phyloP scores from a whole-genome alignment of 2,329 filamentous ascomycete genomes.

The Nannizziopsis barbatae region DNA sequence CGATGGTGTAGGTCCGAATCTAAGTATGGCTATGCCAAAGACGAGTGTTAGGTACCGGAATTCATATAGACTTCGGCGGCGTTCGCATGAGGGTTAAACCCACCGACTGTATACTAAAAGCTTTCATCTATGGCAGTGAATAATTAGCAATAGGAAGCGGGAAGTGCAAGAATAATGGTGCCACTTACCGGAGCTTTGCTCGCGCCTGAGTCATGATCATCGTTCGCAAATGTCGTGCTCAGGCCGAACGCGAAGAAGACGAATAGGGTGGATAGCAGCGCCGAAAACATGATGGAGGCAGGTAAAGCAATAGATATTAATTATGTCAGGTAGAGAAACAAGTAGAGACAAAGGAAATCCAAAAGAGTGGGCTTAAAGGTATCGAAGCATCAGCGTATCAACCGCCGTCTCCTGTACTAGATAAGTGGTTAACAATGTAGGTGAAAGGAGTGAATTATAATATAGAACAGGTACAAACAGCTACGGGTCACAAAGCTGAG shows the following conservation, averaged over 20 bases:
- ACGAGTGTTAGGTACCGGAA: not conserved
- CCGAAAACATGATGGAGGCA: slow-evolving; percentile 13
- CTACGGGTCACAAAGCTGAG: slow-evolving; percentile 2
- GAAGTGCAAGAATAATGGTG: not conserved
- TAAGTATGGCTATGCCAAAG: slow-evolving; percentile 63
- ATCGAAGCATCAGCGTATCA: slow-evolving; percentile 8
- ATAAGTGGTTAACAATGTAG: slow-evolving; percentile 2
- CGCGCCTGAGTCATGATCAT: slow-evolving; percentile 41
- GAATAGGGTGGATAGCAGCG: slow-evolving; percentile 15
- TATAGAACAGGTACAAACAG: slow-evolving; percentile 4
- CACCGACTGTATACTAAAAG: slow-evolving; percentile 72
- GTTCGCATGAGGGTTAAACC: slow-evolving; percentile 29
- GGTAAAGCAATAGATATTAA: not conserved
- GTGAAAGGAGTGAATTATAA: slow-evolving; percentile 9
- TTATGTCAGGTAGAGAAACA: not conserved
- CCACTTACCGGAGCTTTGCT: slow-evolving; percentile 54
- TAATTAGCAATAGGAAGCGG: slow-evolving; percentile 9
- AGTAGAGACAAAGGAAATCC: not conserved
- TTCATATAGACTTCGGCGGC: slow-evolving; percentile 1
- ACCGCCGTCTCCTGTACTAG: slow-evolving; percentile 2
- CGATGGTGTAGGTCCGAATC: slow-evolving; percentile 96
- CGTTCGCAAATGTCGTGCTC: slow-evolving; percentile 21
- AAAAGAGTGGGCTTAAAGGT: slow-evolving; percentile 5
- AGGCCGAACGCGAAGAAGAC: slow-evolving; percentile 30
- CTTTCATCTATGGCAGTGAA: slow-evolving; percentile 54